Evolutionary conservation across 352 stramenopile species (phyloP).

Genomic region (Phytophthora cryptogea): DNA sequence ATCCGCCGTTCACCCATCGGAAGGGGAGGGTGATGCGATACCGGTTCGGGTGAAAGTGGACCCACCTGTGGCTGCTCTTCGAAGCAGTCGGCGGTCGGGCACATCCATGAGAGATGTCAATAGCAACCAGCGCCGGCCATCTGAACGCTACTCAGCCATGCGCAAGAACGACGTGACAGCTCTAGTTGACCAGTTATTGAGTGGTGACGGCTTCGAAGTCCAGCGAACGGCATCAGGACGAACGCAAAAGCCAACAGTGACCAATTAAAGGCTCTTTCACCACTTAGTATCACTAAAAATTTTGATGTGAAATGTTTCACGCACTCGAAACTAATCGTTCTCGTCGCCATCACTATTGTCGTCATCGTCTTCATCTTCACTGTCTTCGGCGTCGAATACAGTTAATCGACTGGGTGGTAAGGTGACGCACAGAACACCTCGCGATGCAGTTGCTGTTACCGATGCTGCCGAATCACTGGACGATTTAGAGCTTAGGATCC

Average conservation of each 20-base stretch:
- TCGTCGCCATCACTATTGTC: conserved; percentile 31
- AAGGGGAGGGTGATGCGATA: not conserved
- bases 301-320: conserved; percentile 3
- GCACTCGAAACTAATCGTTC: conserved; percentile 36
- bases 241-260: conserved; percentile 23
- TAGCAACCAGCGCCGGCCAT: conserved; percentile 10
- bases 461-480: conserved; percentile 12
- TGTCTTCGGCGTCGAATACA: conserved; percentile 69
- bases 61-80: conserved; percentile 5
- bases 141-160: conserved; percentile 21
- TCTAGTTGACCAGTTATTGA: conserved; percentile 58
- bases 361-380: conserved; percentile 43
- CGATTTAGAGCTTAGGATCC: conserved; percentile 20
- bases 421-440: conserved; percentile 58
- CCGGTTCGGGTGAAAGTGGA: conserved; percentile 2
- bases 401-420: conserved; percentile 38
- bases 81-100: conserved; percentile 4
- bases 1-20: conserved; percentile 23
- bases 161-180: conserved; percentile 30
- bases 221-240: conserved; percentile 24
- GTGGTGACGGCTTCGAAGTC: conserved; percentile 53
- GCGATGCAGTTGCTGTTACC: conserved; percentile 52
- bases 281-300: not conserved
- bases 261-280: conserved; percentile 5
- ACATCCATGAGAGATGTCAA: conserved; percentile 19